Evolutionary conservation across 2,329 filamentous ascomycete species (phyloP), one percentile per base, ranked within the genome.

Genomic region (Paracamarosporium sp.): DNA sequence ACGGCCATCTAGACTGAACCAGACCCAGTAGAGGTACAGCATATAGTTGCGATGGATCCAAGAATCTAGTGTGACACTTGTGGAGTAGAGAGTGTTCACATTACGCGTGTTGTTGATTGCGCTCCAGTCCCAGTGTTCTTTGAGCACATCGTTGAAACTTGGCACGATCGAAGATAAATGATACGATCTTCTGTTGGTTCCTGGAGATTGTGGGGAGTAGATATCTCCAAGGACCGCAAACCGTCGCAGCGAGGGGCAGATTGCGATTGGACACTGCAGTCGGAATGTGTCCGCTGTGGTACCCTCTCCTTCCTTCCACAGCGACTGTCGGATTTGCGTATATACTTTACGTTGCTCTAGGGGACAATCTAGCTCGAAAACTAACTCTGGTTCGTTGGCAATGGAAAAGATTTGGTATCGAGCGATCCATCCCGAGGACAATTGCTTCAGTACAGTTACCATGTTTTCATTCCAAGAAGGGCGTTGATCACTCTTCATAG

Each of bases 11-110:
- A 25, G 5, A 22, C 36, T 43, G 30, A 53, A 9, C 35, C 35
- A 53, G 7, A 31, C 17, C 50, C 50, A 53, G 22, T 53, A 53
- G 5, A 53, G 36, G 20, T 53, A 53, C 6, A 53, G 38, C 36
- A 2, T 8, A n/a, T 6, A 43, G 28, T 53, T 53, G 12, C 50
- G 35, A 44, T 53, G 50, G 11, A 43, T 20, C 35, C 50, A 43
- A 8, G 35, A 53, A 43, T 53, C 50, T 6, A 53, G 35, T 3
- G 35, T 22, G 4, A 8, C 4, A 9, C 5, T 13, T 13, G 11
- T 13, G 31, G 11, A 33, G 8, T 13, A 33, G 8, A 3, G 11
- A 13, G 5, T 5, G 31, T 6, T 3, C 4, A 13, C 15, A 11
- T 33, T 33, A 3, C 15, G 31, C 4, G 31, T 11, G 15, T 13